Evolutionary conservation across 176 grass and related monocot species (phyloP).

Genomic region (Avena eriantha): DNA sequence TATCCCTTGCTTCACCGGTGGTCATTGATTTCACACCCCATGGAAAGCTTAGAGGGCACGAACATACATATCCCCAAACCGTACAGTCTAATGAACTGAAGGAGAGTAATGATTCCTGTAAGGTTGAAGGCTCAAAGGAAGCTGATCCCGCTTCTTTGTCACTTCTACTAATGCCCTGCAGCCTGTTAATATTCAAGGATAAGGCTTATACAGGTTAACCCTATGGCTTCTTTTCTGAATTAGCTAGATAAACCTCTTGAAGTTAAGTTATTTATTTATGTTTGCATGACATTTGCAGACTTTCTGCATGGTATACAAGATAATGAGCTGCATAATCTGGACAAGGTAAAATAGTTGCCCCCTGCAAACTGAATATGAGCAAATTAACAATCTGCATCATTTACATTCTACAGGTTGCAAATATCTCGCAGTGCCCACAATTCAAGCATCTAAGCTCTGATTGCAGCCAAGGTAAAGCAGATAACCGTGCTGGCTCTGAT

Average conservation of each 20-base stretch:
- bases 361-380: background rate
- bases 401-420: constrained; percentile 58
- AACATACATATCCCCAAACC: constrained; percentile 26
- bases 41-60: constrained; percentile 52
- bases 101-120: constrained; percentile 28
- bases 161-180: constrained; percentile 70
- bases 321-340: constrained; percentile 60
- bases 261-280: constrained; percentile 20
- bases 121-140: constrained; percentile 9
- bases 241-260: background rate
- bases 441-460: constrained; percentile 40
- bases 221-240: background rate
- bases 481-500: constrained; percentile 32
- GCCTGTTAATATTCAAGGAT: constrained; percentile 83
- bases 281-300: constrained; percentile 52
- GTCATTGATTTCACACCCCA: constrained; percentile 84
- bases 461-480: constrained; percentile 9
- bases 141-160: constrained; percentile 45
- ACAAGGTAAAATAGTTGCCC: constrained; percentile 59
- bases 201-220: constrained; percentile 77
- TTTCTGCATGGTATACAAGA: constrained; percentile 93
- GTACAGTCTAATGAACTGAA: background rate
- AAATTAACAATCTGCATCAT: background rate
- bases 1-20: constrained; percentile 82
- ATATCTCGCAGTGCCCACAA: constrained; percentile 58